These are phyloP conservation scores for Phyllosticta citrichinensis DNA, from an alignment of 2,329 filamentous ascomycete species.

Conservation along the genomic window DNA sequence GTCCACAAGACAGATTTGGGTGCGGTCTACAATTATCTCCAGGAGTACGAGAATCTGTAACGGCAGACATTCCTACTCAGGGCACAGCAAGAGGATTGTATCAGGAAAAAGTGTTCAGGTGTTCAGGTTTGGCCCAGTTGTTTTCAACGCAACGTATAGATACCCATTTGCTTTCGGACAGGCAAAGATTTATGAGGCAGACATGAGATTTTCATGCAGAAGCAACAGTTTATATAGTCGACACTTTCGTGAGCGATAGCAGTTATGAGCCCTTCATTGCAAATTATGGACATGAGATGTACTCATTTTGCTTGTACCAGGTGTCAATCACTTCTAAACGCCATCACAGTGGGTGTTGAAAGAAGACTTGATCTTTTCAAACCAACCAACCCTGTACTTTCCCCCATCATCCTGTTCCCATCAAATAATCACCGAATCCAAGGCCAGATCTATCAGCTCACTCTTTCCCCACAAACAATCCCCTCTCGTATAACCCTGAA, in stretches of 20 bases:
- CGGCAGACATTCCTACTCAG: not conserved
- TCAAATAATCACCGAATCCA: too few species aligned
- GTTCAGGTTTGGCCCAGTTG: not conserved
- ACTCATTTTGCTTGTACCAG: too few species aligned
- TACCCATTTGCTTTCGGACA: not conserved
- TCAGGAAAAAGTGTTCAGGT: not conserved
- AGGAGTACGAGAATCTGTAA: not conserved
- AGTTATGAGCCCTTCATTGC: too few species aligned
- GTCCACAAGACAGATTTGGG: not conserved
- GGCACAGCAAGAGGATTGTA: not conserved
- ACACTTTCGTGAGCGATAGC: not conserved
- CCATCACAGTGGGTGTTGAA: too few species aligned
- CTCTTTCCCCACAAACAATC: constrained; percentile 22
- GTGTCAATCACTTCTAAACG: too few species aligned
- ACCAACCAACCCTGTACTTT: not conserved
- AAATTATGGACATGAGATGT: too few species aligned
- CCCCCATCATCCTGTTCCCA: not conserved
- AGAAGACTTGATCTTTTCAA: too few species aligned
- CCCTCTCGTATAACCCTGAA: constrained; percentile 32
- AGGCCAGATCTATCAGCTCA: not conserved
- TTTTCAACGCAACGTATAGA: not conserved
- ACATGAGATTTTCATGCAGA: not conserved
- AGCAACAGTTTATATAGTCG: not conserved
- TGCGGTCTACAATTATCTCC: constrained; percentile 5
- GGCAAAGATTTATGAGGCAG: not conserved